Evolutionary conservation across 1,139 yeast species (phyloP), one percentile per base, ranked within the genome.

Genomic region (Debaryomycetaceae sp.): DNA sequence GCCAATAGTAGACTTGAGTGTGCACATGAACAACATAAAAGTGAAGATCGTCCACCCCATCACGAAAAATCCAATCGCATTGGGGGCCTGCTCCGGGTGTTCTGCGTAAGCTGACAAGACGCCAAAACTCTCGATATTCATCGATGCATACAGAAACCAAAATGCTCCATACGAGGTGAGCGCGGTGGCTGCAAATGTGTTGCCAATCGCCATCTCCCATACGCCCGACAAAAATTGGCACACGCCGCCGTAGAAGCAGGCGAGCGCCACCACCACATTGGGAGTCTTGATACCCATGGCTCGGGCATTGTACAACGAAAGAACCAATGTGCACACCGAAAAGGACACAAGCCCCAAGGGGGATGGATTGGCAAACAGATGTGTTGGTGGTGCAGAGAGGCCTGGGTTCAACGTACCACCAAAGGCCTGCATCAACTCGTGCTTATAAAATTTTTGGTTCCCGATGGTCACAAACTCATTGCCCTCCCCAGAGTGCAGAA

Each of bases 101-200:
- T 60, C 59, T 2, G 55, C 57, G 44, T 81, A 81, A 15, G 78
- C 71, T 4, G 65, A 58, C 2, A 58, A 51, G 32, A 78, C 68
- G 12, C 76, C 79, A 52, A 81, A 80, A 28, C 67, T 63, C 31
- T 75, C 71, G 34, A 73, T 57, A 35, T 74, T 52, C 26, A 80
- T 67, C 27, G 80, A 73, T 17, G 81, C 79, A 49, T 71, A 80
- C 15, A 80, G 61, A 35, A 81, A 59, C 85, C 89, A 83, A 56
- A 81, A 83, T 7, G 83, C 85, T 32, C 89, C 89, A 49, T 78
- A 83, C 34, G 82, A 74, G 31, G 78, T 61, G 49, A 83, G 73
- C 7, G 79, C 82, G 22, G 79, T 73, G 45, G 71, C 72, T 28
- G 80, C 81, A 54, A 75, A 78, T 7, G 83, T 73, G 53, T 81